phyloP scores from a whole-genome alignment of 306 rosid species.

The Hippophae tibetana region DNA sequence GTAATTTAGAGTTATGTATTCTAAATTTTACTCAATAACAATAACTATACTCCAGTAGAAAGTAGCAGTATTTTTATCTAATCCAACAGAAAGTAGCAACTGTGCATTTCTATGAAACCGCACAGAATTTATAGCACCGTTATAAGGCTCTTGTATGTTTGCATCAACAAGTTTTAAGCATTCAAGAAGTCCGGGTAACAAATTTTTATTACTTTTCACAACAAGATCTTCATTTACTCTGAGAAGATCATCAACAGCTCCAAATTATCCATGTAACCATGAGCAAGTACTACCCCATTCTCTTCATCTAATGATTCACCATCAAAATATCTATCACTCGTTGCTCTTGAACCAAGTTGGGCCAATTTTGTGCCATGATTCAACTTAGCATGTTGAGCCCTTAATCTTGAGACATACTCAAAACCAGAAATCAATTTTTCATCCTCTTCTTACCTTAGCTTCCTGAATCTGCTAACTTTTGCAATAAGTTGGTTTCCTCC shows the following conservation, averaged over 20 bases:
- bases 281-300: constrained; percentile 30
- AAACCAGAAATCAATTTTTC: constrained; percentile 60
- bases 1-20: too few relatives aligned
- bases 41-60: too few relatives aligned
- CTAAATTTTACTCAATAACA: too few relatives aligned
- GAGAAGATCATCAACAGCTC: constrained; percentile 47
- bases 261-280: constrained; percentile 28
- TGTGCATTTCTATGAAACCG: constrained; percentile 81
- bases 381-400: constrained; percentile 81
- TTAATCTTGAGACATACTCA: constrained; percentile 71
- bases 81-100: constrained; percentile 72
- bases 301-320: constrained; percentile 70
- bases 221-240: constrained; percentile 68
- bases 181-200: constrained; percentile 70
- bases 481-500: constrained; percentile 43
- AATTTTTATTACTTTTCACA: constrained; percentile 49
- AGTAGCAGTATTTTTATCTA: too few relatives aligned
- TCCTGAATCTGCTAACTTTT: constrained; percentile 62
- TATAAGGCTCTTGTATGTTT: constrained; percentile 60
- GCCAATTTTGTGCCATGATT: constrained; percentile 86
- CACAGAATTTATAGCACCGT: constrained; percentile 59
- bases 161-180: constrained; percentile 69
- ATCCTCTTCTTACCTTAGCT: constrained; percentile 74
- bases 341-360: constrained; percentile 29
- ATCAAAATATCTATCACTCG: constrained; percentile 27